Conservation (phyloP, 2,329 filamentous ascomycete genomes). For the Colletotrichum echinochloae region DNA sequence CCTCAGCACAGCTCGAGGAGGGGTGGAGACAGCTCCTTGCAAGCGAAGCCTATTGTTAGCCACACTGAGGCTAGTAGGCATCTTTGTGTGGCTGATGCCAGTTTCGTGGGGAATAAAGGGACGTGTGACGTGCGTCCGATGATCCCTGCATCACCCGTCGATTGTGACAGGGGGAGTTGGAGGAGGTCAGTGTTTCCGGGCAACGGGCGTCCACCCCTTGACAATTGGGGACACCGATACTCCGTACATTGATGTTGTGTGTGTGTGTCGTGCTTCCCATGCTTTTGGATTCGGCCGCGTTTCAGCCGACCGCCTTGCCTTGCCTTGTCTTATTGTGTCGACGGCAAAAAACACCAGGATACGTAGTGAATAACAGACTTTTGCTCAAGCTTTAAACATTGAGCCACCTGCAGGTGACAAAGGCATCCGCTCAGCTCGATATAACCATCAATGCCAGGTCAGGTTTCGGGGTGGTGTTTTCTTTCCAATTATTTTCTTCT, state of each 20-base stretch:
- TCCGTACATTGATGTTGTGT: not conserved
- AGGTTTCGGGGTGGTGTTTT: no score
- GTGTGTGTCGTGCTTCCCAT: no score
- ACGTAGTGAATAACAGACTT: not conserved
- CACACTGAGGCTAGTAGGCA: constrained; percentile 11
- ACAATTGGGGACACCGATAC: constrained; percentile 12
- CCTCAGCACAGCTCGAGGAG: constrained; percentile 20
- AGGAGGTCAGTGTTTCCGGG: constrained; percentile 41
- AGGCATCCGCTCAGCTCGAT: not conserved
- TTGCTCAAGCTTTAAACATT: not conserved
- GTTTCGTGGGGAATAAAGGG: constrained; percentile 27
- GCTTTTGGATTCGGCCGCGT: constrained; percentile 28
- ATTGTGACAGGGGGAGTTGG: constrained; percentile 36
- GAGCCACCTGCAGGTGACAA: not conserved
- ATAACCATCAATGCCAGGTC: not conserved
- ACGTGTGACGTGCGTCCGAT: constrained; percentile 33
- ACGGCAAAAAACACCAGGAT: not conserved
- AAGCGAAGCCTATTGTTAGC: constrained; percentile 1
- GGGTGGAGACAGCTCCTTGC: not conserved
- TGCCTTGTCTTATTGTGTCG: constrained; percentile 1
- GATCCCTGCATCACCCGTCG: constrained; percentile 31
- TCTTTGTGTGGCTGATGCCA: not conserved
- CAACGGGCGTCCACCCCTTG: constrained; percentile 36
- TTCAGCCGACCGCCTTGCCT: constrained; percentile 28
- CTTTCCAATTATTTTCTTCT: no score